These are phyloP conservation scores for Neonectria ditissima DNA, from an alignment of 2,329 filamentous ascomycete genomes.

Conservation along the genomic window DNA sequence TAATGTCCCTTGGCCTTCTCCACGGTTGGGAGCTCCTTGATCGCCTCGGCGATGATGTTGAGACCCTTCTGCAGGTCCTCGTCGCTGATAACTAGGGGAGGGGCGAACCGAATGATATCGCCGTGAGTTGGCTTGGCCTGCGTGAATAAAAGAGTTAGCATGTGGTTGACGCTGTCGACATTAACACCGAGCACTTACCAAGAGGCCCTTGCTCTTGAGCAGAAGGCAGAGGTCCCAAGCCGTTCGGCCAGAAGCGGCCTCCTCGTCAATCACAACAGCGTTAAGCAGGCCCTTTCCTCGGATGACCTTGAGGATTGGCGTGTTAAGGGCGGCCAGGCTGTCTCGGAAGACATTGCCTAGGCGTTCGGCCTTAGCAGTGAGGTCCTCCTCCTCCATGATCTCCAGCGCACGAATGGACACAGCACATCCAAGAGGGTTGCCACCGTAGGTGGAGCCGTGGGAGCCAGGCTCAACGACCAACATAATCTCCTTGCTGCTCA, in stretches of 20 bases:
- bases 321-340: conserved; percentile 79
- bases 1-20: conserved; percentile 54
- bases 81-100: conserved; percentile 93
- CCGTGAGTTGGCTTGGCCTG: conserved; percentile 98
- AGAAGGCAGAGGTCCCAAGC: conserved; percentile 98
- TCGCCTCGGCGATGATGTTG: conserved; percentile 81
- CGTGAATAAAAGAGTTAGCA: conserved; percentile 14
- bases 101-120: conserved; percentile 98
- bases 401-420: conserved; percentile 96
- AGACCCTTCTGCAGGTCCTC: conserved; percentile 84
- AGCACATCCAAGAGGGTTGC: conserved; percentile 94
- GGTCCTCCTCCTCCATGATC: conserved; percentile 89
- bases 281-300: conserved; percentile 95
- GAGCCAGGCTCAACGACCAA: conserved; percentile 95
- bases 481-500: conserved; percentile 92
- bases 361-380: conserved; percentile 84
- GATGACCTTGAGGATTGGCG: conserved; percentile 82
- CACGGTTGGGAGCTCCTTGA: conserved; percentile 81
- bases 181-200: conserved; percentile 70
- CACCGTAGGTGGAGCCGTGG: conserved; percentile 98
- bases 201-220: conserved; percentile 92
- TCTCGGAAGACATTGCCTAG: conserved; percentile 87
- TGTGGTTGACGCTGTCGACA: neutral
- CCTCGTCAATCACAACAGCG: conserved; percentile 95
- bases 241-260: conserved; percentile 82